Evolutionary conservation across 768 basidiomycete genomes (phyloP), one percentile per base, ranked within the genome.

Genomic region (Rhizopogon salebrosus): DNA sequence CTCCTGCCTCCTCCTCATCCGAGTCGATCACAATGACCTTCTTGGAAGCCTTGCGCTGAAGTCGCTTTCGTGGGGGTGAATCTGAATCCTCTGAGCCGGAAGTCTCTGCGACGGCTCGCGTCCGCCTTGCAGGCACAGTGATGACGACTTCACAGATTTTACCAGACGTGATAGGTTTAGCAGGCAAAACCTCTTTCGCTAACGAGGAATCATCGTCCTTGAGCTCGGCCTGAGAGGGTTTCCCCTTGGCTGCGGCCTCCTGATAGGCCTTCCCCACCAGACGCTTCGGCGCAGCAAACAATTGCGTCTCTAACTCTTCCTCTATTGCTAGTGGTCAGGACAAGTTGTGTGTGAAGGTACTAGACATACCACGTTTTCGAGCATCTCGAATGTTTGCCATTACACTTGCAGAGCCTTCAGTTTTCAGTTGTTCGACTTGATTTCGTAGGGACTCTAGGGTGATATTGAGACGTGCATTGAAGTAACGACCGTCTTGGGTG

Each of bases 401-500:
- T 10, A 87, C 89, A 1, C 75, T 79, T 2, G 67, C 64, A 0
- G 89, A 72, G 6, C 89, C 90, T 41, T 89, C 73, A 6, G 78
- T 75, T 54, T 80, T 77, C 16, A 98, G 70, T 6, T 78, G 75
- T 29, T 88, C 82, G 3, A 87, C 83, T 58, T 95, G 92, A 1
- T 63, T 67, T 60, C 75, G 74, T 35, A 95, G 71, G 1, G 79
- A 72, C 8, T 71, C 72, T 48, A 89, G 69, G 22, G 79, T 75
- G 39, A 80, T 77, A 18, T 88, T 83, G 20, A 95, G 74, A 27
- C 87, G 80, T n/a, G 86, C 85, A 49, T 88, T 85, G 76, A 95
- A 97, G 72, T 92, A 92, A 18, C 95, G 83, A 11, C 92, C 92
- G 31, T 92, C 88, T 31, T 83, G 80, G n/a, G 72, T 70, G 2